Conservation (phyloP, 2,329 filamentous ascomycete genomes). For the Ceratocystis variospora region DNA sequence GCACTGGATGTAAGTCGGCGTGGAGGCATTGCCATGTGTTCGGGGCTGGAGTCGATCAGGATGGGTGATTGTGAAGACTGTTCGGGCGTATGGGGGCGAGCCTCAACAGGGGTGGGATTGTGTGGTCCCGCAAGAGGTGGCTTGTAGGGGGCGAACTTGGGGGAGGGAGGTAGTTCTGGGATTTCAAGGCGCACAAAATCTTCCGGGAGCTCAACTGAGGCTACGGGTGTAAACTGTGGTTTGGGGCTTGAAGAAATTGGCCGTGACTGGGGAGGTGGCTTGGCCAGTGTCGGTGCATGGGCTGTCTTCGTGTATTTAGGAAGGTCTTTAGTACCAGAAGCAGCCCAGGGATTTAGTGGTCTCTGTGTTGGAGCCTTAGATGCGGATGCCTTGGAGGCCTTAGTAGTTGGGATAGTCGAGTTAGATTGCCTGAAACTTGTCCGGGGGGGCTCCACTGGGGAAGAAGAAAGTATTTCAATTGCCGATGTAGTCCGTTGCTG, state of each 20-base stretch:
- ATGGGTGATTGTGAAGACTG: not conserved
- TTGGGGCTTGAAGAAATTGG: not conserved
- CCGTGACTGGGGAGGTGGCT: not conserved
- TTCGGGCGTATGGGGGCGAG: slow-evolving; percentile 5
- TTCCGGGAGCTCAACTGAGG: not conserved
- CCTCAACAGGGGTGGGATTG: not conserved
- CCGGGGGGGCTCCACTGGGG: not conserved
- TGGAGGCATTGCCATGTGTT: not conserved
- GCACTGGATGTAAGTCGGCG: not conserved
- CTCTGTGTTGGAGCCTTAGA: not conserved
- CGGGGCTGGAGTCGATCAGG: slow-evolving; percentile 10
- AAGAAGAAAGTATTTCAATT: slow-evolving; percentile 8
- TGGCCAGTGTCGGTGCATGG: not conserved
- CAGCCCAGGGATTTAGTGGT: slow-evolving; percentile 12
- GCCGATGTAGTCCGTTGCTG: not conserved
- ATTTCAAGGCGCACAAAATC: not conserved
- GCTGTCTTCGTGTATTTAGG: slow-evolving; percentile 1
- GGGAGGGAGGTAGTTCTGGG: slow-evolving; percentile 1
- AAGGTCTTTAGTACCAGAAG: not conserved
- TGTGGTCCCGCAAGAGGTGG: not conserved
- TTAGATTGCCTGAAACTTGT: not conserved
- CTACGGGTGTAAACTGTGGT: not conserved
- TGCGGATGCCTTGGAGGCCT: not conserved
- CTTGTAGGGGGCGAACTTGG: not conserved
- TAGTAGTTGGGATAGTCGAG: not conserved